phyloP scores from a whole-genome alignment of 2,329 filamentous ascomycete species.

The Colletotrichum ledebouriae region DNA sequence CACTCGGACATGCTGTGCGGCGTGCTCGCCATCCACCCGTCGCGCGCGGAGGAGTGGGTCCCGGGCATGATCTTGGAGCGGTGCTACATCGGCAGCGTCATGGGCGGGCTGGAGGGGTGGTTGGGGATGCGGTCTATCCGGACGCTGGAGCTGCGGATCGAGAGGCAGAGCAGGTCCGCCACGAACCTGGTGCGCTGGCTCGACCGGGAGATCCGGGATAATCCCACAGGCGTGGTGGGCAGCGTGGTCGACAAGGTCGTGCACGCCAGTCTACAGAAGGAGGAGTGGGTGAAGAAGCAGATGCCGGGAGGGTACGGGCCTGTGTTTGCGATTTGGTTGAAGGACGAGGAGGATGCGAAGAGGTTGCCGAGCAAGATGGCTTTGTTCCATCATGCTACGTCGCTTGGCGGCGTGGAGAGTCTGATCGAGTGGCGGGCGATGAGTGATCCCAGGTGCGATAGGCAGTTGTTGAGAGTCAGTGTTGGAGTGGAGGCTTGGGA shows the following conservation, averaged over 20 bases:
- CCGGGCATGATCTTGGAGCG: constrained; percentile 75
- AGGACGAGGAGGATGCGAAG: constrained; percentile 71
- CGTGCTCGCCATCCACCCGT: constrained; percentile 76
- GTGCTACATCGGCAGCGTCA: constrained; percentile 82
- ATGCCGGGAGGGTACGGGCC: constrained; percentile 94
- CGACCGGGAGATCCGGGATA: constrained; percentile 58
- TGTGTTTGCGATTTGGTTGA: constrained; percentile 83
- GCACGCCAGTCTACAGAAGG: constrained; percentile 84
- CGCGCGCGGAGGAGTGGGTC: constrained; percentile 67
- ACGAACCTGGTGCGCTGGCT: constrained; percentile 80
- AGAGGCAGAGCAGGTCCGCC: constrained; percentile 80
- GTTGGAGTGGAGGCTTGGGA: constrained; percentile 89
- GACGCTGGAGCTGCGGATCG: constrained; percentile 86
- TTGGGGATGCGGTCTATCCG: constrained; percentile 87
- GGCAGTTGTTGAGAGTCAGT: constrained; percentile 81
- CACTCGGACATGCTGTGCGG: constrained; percentile 96
- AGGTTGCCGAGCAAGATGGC: constrained; percentile 81
- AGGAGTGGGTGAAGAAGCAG: constrained; percentile 83
- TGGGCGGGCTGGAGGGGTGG: constrained; percentile 94
- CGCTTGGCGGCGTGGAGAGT: constrained; percentile 92
- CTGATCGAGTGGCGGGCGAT: constrained; percentile 97
- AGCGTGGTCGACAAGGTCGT: constrained; percentile 71
- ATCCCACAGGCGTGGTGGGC: constrained; percentile 57
- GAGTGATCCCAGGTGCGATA: constrained; percentile 82
- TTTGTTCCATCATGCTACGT: constrained; percentile 95